A percentile compares a stretch with the other conserved stretches of the same genome.
Evolutionary conservation across 345 rosid genomes (phyloP).

Genomic region (Populus nigra): DNA sequence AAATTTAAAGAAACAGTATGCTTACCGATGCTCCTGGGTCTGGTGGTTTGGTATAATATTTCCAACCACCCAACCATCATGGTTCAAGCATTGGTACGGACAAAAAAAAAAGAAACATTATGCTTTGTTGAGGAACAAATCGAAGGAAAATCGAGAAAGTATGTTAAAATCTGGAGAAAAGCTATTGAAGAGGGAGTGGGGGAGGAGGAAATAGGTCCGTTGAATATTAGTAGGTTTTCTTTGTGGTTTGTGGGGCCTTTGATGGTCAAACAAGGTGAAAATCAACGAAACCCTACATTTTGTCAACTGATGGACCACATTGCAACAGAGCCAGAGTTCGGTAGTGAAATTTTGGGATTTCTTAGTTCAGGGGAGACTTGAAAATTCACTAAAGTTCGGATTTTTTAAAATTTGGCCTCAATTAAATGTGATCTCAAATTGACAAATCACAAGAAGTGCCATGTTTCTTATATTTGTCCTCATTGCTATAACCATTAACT

Average conservation of each 20-base stretch:
- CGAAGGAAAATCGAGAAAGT: not conserved
- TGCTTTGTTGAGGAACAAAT: not conserved
- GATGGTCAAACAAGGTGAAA: not conserved
- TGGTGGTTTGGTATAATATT: no score
- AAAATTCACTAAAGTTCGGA: not conserved
- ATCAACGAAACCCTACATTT: not conserved
- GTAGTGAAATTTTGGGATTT: not conserved
- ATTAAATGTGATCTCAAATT: not conserved
- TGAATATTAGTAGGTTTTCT: not conserved
- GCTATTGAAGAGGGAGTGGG: not conserved
- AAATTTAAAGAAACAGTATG: not conserved
- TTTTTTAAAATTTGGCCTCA: not conserved
- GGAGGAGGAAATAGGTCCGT: not conserved
- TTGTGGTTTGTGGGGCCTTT: not conserved
- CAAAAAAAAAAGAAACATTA: not conserved
- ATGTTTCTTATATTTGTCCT: not conserved
- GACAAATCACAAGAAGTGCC: not conserved
- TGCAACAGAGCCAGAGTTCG: not conserved
- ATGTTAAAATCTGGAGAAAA: not conserved
- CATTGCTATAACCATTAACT: no score
- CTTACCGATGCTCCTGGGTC: not conserved
- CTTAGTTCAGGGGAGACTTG: not conserved
- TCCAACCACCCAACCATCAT: no score
- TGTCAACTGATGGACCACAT: not conserved
- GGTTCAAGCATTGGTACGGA: no score